Evolutionary conservation across 805 yeast genomes (phyloP).

Genomic region (Pichia membranifaciens): DNA sequence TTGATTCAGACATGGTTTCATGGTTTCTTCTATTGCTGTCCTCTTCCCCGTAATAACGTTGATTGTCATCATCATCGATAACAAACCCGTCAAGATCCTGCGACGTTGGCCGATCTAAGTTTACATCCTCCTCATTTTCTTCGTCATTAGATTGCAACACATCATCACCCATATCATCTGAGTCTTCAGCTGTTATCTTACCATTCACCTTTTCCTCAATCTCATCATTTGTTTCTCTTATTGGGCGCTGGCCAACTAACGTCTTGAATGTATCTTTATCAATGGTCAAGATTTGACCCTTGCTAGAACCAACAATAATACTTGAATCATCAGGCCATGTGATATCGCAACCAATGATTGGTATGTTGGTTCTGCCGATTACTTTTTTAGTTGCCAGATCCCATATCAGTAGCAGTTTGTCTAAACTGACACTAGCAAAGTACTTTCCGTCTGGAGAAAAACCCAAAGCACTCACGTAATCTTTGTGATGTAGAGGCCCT

Average conservation of each 20-base stretch:
- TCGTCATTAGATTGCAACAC: slow-evolving; percentile 16
- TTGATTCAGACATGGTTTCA: slow-evolving; percentile 13
- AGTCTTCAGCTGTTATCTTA: slow-evolving; percentile 3
- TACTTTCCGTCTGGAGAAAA: slow-evolving; percentile 59
- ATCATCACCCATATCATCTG: slow-evolving; percentile 19
- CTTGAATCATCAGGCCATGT: slow-evolving; percentile 12
- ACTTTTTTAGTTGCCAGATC: slow-evolving; percentile 36
- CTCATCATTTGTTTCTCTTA: slow-evolving; percentile 18
- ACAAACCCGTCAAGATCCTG: slow-evolving; percentile 46
- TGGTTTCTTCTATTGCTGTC: slow-evolving; percentile 9
- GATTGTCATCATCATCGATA: slow-evolving; percentile 60
- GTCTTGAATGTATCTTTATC: slow-evolving; percentile 12
- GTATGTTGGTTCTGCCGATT: slow-evolving; percentile 13
- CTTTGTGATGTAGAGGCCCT: slow-evolving; percentile 23
- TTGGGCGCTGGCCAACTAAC: slow-evolving; percentile 3
- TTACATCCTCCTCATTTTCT: slow-evolving; percentile 22
- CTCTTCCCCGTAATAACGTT: slow-evolving; percentile 19
- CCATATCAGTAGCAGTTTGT: slow-evolving; percentile 51
- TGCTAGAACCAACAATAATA: slow-evolving; percentile 13
- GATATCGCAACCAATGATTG: slow-evolving; percentile 7
- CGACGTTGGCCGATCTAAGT: slow-evolving; percentile 22
- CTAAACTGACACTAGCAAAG: slow-evolving; percentile 54
- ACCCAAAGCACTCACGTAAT: slow-evolving; percentile 42
- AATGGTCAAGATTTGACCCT: slow-evolving; percentile 11
- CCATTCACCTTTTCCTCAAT: slow-evolving; percentile 14